A percentile compares a stretch with the other conserved stretches of the same genome.
phyloP scores from a whole-genome alignment of 225 moss, liverwort and hornwort genomes.

The Climacium dendroides region DNA sequence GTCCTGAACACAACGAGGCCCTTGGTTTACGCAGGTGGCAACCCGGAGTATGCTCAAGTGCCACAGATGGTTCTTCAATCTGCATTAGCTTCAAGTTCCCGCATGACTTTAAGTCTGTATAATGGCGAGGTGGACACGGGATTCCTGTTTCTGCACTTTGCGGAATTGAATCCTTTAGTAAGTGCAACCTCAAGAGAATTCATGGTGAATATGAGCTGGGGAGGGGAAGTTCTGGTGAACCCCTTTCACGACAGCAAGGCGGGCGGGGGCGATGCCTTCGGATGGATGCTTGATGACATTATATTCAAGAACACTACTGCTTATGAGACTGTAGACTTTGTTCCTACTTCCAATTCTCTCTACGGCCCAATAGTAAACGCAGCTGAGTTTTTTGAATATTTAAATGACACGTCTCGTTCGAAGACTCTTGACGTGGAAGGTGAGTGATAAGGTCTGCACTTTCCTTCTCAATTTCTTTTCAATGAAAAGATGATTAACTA shows the following conservation, averaged over 20 bases:
- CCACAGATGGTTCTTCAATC: not conserved
- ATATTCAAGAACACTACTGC: rapidly evolving
- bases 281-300: not conserved
- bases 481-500: not conserved
- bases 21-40: not conserved
- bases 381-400: not conserved
- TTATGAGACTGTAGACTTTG: not conserved
- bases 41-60: not conserved
- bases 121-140: not conserved
- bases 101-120: not conserved
- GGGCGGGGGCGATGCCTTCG: not conserved
- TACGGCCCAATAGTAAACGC: not conserved
- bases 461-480: not conserved
- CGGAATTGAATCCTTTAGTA: not conserved
- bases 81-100: not conserved
- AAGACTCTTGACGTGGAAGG: not conserved
- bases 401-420: not conserved
- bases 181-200: not conserved
- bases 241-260: not conserved
- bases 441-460: not conserved
- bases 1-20: not conserved
- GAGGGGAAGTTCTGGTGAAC: not conserved
- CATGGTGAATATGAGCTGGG: not conserved
- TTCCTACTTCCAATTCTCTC: not conserved
- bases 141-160: not conserved